Base-by-base conservation (phyloP, 2,329 filamentous ascomycete species). In the Talaromyces sp. region DNA sequence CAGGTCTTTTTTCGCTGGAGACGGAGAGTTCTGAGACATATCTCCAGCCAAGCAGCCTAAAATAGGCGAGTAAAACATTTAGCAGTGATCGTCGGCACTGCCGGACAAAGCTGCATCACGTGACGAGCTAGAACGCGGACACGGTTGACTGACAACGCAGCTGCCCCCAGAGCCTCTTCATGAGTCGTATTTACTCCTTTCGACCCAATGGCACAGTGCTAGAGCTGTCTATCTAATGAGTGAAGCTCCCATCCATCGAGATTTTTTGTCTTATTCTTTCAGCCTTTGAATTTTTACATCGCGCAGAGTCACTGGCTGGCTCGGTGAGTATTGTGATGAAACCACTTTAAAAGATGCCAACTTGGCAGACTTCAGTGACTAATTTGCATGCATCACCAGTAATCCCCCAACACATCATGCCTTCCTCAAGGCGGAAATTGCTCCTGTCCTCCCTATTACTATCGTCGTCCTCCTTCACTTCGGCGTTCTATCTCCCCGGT, bases 401-500 rank as follows among this genome's bases (percentile, higher is more conserved):
- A 29, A 57, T n/a, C 31, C 35, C 43, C 17, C 68, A 73, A 67
- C 55, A 14, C 60, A 61, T 46, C n/a, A 77, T 77, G 75, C 68
- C 71, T 67, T 69, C 71, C 60, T 67, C 65, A 62, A 68, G 67
- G 62, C 71, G 67, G 58, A 60, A 66, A 9, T 64, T 66, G n/a
- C 58, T 74, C 29, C 51, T 77, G 24, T 65, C 67, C 3, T 66
- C 67, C 31, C 64, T 71, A 56, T 62, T 77, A 11, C 63, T 75
- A 11, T 61, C 71, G 6, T 65, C 71, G 9, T 68, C 74, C 17
- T 68, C 69, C 3, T 56, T 75, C 62, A 76, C 72, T 14, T 82
- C 86, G 2, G 91, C 91, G 59, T 99, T 97, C 80, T 99, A 99
- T 79, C 89, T 99, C 46, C 94, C 93, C 41, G 94, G 94, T 67